phyloP scores from a whole-genome alignment of 139 green algal genomes.

The Volvox africanus region DNA sequence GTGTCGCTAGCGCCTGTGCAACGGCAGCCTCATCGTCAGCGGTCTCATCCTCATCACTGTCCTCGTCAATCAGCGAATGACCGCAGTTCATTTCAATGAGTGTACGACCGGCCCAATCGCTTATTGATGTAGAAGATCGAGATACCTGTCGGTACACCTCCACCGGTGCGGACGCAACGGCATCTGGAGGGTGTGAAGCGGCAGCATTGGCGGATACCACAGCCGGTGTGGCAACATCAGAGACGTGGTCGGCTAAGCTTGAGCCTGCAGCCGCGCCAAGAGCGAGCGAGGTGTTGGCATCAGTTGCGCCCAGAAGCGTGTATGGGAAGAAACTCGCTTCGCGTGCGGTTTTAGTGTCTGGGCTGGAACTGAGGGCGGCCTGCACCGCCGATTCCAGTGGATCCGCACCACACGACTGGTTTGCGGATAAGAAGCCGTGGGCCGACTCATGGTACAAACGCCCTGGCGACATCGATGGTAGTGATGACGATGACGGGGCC shows the following conservation, averaged over 20 bases:
- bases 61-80: background rate
- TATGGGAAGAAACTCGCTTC: background rate
- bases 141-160: constrained; percentile 17
- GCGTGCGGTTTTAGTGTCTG: background rate
- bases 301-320: background rate
- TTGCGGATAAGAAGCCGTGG: background rate
- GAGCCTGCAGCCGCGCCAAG: background rate
- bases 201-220: background rate
- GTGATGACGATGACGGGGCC: background rate
- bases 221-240: background rate
- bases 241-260: background rate
- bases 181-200: background rate
- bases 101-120: constrained; percentile 15
- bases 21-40: constrained; percentile 6
- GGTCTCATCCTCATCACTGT: background rate
- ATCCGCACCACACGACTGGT: background rate
- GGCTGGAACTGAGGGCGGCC: background rate
- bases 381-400: constrained; percentile 3
- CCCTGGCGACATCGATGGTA: background rate
- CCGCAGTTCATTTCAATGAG: constrained; percentile 3
- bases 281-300: background rate
- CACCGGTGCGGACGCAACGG: background rate
- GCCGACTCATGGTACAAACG: background rate
- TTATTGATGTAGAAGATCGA: background rate
- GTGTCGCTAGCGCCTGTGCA: background rate